phyloP scores from a whole-genome alignment of 495 filamentous ascomycete species.

The Aspergillus cristatus region DNA sequence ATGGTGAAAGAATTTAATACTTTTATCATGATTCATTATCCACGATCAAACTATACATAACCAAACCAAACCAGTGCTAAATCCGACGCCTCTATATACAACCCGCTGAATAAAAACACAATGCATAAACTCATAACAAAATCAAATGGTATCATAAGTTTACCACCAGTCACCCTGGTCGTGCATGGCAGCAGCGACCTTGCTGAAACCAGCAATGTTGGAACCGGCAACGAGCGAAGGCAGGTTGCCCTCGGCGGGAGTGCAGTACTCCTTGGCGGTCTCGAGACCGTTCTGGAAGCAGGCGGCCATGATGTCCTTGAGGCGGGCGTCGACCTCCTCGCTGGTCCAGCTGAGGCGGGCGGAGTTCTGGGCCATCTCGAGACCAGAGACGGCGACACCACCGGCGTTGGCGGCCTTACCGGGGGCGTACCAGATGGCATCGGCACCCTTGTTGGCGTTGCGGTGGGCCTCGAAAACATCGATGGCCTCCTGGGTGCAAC shows the following conservation, averaged over 20 bases:
- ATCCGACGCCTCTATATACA: slow-evolving; percentile 34
- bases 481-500: slow-evolving; percentile 92
- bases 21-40: neutral
- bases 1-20: neutral
- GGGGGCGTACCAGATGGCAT: slow-evolving; percentile 90
- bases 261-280: slow-evolving; percentile 82
- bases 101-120: slow-evolving; percentile 24
- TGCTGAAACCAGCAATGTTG: slow-evolving; percentile 96
- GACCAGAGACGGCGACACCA: slow-evolving; percentile 92
- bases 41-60: slow-evolving; percentile 2
- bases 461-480: slow-evolving; percentile 82
- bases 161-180: slow-evolving; percentile 98
- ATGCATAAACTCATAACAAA: slow-evolving; percentile 18
- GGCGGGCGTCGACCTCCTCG: slow-evolving; percentile 85
- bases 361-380: slow-evolving; percentile 99
- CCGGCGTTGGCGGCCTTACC: slow-evolving; percentile 93
- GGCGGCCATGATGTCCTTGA: slow-evolving; percentile 88
- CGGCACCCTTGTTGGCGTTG: slow-evolving; percentile 52
- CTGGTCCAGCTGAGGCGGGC: slow-evolving; percentile 72
- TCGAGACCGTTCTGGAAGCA: slow-evolving; percentile 88
- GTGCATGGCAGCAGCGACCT: slow-evolving; percentile 90
- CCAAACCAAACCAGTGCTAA: slow-evolving; percentile 9
- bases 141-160: slow-evolving; percentile 11
- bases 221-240: slow-evolving; percentile 84
- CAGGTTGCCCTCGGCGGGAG: slow-evolving; percentile 67